Evolutionary conservation across 2,329 filamentous ascomycete species (phyloP), one percentile per base, ranked within the genome.

Genomic region (Fusarium bactridioides): DNA sequence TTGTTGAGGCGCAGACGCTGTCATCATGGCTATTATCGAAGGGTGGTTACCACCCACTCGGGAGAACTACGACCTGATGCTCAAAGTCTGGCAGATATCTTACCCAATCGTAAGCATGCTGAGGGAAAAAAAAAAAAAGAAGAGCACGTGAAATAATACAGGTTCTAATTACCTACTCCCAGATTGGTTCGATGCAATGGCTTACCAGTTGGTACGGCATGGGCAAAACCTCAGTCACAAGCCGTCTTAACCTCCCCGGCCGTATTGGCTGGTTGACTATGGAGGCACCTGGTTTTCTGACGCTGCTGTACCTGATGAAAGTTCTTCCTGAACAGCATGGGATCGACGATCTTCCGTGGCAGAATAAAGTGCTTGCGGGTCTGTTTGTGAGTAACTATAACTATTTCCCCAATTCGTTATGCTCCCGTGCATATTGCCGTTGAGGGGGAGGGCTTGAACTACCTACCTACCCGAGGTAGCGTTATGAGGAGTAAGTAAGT

Each of bases 251-350:
- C 83, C 82, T 98, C n/a, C 93, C 95, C 4, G 96, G 96, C 69
- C 93, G 93, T 76, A 84, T 94, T 71, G 94, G 90, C 64, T 99
- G 96, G 96, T 87, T 93, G 62, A 88, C 91, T 5, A 98, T 98
- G 94, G 96, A 99, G 82, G 84, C 88, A 19, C 91, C 93, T 1
- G 94, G 94, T 21, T 91, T 94, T 78, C 77, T 94, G 38, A 92
- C 91, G 18, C 83, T 98, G 65, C 81, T 96, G 61, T 98, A 97
- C 83, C 90, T 92, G 75, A 92, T 97, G 87, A 86, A 83, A 74
- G 90, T 88, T 21, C 85, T 97, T 29, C 90, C 93, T 4, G 76
- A 81, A 4, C 82, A 89, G 75, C 81, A 89, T 58, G 88, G 87
- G 29, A 84, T 93, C 67, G 80, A 82, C 5, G 82, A 87, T 69